Conservation (phyloP, 1,284 basidiomycete species). For the Sporisorium iseilematis-ciliati region DNA sequence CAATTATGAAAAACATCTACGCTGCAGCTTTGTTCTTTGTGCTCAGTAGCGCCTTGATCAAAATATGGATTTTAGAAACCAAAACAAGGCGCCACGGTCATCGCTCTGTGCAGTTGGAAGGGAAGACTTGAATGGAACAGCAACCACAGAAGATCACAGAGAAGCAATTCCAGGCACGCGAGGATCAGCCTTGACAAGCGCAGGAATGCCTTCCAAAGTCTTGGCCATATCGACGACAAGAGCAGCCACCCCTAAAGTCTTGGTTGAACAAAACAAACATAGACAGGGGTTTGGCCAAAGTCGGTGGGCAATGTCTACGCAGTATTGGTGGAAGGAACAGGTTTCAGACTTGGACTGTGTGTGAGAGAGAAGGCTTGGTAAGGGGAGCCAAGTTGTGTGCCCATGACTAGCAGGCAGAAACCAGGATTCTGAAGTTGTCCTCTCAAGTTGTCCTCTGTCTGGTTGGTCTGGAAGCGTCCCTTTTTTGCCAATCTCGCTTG, state of each 20-base stretch:
- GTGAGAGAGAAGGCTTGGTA: no score
- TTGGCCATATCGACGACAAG: no score
- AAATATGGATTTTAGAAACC: conserved; percentile 6
- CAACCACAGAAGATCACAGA: background rate
- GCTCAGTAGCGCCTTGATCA: no score
- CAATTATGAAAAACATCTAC: conserved; percentile 28
- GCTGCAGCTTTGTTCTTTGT: conserved; percentile 4
- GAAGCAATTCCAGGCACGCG: background rate
- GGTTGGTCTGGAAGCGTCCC: no score
- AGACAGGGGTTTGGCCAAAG: background rate
- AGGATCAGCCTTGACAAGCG: no score
- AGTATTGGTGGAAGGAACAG: background rate
- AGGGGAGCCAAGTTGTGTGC: no score
- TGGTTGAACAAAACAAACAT: background rate
- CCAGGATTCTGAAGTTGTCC: no score
- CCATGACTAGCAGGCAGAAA: no score
- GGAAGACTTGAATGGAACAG: background rate
- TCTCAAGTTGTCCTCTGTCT: no score
- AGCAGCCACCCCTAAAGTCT: no score
- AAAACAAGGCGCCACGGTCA: conserved; percentile 14
- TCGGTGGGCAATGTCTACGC: conserved; percentile 1
- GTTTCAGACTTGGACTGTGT: background rate
- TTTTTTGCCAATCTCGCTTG: no score
- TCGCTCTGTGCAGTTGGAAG: conserved; percentile 16
- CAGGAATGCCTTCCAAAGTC: no score